A percentile compares a stretch with the other conserved stretches of the same genome.
Conservation (phyloP, 805 yeast genomes). For the Sugiyamaella valdiviana region DNA sequence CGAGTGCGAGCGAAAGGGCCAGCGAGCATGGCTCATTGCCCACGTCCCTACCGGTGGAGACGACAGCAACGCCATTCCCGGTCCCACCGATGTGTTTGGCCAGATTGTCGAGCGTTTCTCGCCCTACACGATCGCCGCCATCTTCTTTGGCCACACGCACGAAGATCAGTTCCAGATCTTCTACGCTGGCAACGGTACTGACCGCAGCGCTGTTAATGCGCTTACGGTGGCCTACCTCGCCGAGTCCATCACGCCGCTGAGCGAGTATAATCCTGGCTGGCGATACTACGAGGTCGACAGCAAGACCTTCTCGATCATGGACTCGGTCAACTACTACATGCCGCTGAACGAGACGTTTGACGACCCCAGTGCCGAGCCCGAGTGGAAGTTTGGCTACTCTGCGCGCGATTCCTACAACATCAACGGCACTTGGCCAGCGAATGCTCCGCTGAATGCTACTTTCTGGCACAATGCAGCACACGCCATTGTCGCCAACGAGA, state of each 20-base stretch:
- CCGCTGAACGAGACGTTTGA: slow-evolving; percentile 48
- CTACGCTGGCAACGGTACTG: slow-evolving; percentile 43
- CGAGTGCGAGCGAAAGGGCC: slow-evolving; percentile 49
- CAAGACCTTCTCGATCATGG: slow-evolving; percentile 53
- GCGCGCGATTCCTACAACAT: slow-evolving; percentile 43
- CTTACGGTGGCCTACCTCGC: slow-evolving; percentile 57
- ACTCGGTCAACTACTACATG: slow-evolving; percentile 52
- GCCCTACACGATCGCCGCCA: slow-evolving; percentile 60
- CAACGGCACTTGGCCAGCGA: slow-evolving; percentile 44
- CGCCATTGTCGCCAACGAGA: slow-evolving; percentile 42
- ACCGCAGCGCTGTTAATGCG: slow-evolving; percentile 38
- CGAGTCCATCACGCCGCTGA: slow-evolving; percentile 60
- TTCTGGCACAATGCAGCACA: slow-evolving; percentile 54
- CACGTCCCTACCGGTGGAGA: slow-evolving; percentile 55
- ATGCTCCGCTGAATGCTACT: slow-evolving; percentile 58
- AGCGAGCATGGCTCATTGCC: slow-evolving; percentile 68
- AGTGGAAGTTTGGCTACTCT: slow-evolving; percentile 59
- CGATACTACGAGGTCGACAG: slow-evolving; percentile 64
- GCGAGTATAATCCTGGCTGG: slow-evolving; percentile 62
- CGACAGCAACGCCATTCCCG: slow-evolving; percentile 53
- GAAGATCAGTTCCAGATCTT: slow-evolving; percentile 58
- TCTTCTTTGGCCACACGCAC: slow-evolving; percentile 70
- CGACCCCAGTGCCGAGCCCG: slow-evolving; percentile 40
- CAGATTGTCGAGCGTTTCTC: slow-evolving; percentile 61
- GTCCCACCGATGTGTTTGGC: slow-evolving; percentile 49